phyloP scores from a whole-genome alignment of 2,329 filamentous ascomycete genomes.

The Aspergillus bombycis region DNA sequence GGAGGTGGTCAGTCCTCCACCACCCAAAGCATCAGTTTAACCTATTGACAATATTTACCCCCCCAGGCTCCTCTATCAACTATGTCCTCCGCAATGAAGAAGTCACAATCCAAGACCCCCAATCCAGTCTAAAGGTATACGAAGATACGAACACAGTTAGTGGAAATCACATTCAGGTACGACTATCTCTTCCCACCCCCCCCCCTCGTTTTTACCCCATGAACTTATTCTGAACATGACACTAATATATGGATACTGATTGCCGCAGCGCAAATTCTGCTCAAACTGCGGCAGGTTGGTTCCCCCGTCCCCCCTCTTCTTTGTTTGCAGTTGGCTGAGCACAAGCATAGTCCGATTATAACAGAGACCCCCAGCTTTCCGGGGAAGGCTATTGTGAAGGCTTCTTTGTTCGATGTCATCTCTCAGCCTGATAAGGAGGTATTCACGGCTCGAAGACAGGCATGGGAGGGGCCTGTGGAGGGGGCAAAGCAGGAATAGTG shows the following conservation, averaged over 20 bases:
- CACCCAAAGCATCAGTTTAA: not conserved
- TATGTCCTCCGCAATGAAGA: not conserved
- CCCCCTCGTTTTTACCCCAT: no score
- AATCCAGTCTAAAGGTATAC: not conserved
- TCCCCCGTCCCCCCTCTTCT: not conserved
- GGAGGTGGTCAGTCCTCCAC: not conserved
- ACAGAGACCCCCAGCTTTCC: slow-evolving; percentile 1
- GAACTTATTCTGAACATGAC: not conserved
- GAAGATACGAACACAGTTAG: slow-evolving; percentile 1
- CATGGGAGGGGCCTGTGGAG: slow-evolving; percentile 2
- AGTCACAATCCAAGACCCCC: not conserved
- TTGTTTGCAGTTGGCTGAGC: not conserved
- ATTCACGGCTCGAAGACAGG: slow-evolving; percentile 5
- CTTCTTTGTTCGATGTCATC: slow-evolving; percentile 10
- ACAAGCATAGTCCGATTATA: not conserved
- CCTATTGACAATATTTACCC: not conserved
- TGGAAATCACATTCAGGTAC: not conserved
- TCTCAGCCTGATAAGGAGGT: slow-evolving; percentile 6
- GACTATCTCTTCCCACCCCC: not conserved
- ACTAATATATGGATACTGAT: not conserved
- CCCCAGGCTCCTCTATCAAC: not conserved
- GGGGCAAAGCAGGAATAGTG: slow-evolving; percentile 4
- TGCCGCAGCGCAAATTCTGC: not conserved
- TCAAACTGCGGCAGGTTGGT: slow-evolving; percentile 3
- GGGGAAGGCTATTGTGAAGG: slow-evolving; percentile 8